Conservation (phyloP, 225 moss, liverwort and hornwort genomes). For the Bryum argenteum region DNA sequence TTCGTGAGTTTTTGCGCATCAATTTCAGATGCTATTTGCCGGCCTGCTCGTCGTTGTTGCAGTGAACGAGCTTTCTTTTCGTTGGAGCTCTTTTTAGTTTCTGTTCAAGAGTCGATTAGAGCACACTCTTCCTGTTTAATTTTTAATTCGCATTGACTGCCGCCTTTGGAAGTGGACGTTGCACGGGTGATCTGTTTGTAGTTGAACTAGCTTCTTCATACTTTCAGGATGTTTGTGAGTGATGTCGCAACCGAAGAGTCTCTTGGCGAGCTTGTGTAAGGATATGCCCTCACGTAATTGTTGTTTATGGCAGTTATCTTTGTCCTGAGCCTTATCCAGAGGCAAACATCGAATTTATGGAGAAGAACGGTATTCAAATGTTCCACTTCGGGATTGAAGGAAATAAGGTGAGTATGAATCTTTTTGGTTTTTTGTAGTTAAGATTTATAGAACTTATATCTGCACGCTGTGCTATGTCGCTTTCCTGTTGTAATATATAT, state of each 20-base stretch:
- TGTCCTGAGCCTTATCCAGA: constrained; percentile 92
- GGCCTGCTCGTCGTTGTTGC: constrained; percentile 11
- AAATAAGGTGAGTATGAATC: constrained; percentile 63
- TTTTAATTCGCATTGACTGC: background rate
- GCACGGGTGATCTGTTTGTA: background rate
- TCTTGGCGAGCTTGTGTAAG: constrained; percentile 13
- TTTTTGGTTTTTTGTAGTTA: constrained; percentile 10
- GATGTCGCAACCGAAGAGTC: constrained; percentile 5
- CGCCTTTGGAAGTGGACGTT: background rate
- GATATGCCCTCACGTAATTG: constrained; percentile 17
- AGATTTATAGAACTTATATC: background rate
- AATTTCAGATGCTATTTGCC: background rate
- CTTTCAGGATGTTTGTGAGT: background rate
- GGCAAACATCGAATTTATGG: constrained; percentile 81
- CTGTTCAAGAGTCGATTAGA: background rate
- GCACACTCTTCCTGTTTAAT: constrained; percentile 4
- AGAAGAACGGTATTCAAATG: constrained; percentile 65
- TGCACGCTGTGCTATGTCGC: background rate
- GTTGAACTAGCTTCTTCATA: constrained; percentile 5
- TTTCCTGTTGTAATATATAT: background rate
- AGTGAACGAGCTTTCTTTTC: background rate
- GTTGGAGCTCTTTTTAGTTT: background rate
- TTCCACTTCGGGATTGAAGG: constrained; percentile 96
- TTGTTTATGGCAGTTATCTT: constrained; percentile 66
- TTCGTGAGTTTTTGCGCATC: background rate